Base-by-base conservation (phyloP, 768 basidiomycete species). In the Hortiboletus flavorubellus region DNA sequence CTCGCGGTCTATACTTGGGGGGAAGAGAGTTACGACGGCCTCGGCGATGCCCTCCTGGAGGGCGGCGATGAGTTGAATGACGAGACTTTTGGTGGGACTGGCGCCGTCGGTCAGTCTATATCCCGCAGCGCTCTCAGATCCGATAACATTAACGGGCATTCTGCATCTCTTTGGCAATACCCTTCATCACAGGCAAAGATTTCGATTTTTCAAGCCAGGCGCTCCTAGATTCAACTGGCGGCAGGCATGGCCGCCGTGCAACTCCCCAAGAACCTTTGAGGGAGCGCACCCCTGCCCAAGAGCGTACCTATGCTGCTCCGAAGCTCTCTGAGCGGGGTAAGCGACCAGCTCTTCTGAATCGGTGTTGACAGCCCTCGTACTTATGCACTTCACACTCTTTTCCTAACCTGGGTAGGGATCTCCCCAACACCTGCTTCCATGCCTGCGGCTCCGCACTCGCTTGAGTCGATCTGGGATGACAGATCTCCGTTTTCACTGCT, bases 1-100 rank as follows among this genome's bases (percentile, higher is more conserved):
- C 75, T 97, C 58, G 87, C 91, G 3, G 91, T 94, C 45, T 95
- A 92, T 72, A 92, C 87, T 43, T 97, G 92, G 92, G 93, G 91
- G 11, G 89, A 91, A 62, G 91, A 91, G 39, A 85, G 84, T 61
- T 93, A 94, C 67, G 91, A 96, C 70, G 92, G 90, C 39, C 83
- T 96, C 29, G 93, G 89, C 49, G 88, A 92, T 72, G 84, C 84
- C 47, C 80, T 98, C 51, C 84, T 87, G 63, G 96, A 98, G 72
- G 88, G 87, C 40, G 86, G 85, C 53, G 94, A 98, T 77, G 94
- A 95, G 62, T 69, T 95, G 63, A 98, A 99, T 73, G 93, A 96
- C 72, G 93, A 96, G 76, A 99, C 97, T 3, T 99, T 99, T 74
- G 97, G 95, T 31, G 80, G 74, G 39, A 60, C 75, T 47, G 85